Conservation (phyloP, 2,329 filamentous ascomycete species). For the Allantophomopsis cytisporea region DNA sequence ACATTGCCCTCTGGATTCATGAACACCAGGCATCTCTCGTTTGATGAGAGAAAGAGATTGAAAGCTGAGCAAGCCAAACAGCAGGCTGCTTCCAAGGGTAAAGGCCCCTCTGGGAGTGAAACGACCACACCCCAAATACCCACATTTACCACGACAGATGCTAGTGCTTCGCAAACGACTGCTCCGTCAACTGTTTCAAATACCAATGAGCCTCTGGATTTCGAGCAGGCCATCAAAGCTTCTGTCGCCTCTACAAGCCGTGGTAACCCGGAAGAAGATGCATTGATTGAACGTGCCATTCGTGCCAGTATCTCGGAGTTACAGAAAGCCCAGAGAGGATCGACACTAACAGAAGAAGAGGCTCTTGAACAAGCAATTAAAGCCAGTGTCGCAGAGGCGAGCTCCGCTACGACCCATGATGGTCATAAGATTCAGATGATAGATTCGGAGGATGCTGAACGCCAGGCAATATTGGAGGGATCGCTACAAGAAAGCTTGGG, state of each 20-base stretch:
- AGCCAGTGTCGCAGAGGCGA: constrained; percentile 31
- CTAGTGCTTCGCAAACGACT: constrained; percentile 7
- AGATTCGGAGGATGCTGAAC: constrained; percentile 33
- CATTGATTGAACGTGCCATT: constrained; percentile 58
- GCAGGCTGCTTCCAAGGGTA: constrained; percentile 12
- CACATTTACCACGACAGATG: neutral
- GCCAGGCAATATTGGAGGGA: constrained; percentile 39
- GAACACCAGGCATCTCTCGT: constrained; percentile 30
- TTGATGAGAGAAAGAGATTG: constrained; percentile 36
- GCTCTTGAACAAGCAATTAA: constrained; percentile 32
- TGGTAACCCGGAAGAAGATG: constrained; percentile 57
- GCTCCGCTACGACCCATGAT: constrained; percentile 5
- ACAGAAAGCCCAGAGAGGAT: constrained; percentile 22
- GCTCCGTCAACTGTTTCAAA: constrained; percentile 3
- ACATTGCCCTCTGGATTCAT: constrained; percentile 27
- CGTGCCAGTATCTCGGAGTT: constrained; percentile 54
- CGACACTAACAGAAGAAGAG: constrained; percentile 19
- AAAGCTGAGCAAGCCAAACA: constrained; percentile 29
- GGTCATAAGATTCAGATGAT: constrained; percentile 1
- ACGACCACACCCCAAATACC: constrained; percentile 2
- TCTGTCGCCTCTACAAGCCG: constrained; percentile 59
- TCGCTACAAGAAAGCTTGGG: constrained; percentile 38
- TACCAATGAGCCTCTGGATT: constrained; percentile 37
- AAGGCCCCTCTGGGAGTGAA: constrained; percentile 8
- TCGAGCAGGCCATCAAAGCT: constrained; percentile 58